These are phyloP conservation scores for Pleomassaria siparia DNA, from an alignment of 2,329 filamentous ascomycete genomes.

Conservation along the genomic window DNA sequence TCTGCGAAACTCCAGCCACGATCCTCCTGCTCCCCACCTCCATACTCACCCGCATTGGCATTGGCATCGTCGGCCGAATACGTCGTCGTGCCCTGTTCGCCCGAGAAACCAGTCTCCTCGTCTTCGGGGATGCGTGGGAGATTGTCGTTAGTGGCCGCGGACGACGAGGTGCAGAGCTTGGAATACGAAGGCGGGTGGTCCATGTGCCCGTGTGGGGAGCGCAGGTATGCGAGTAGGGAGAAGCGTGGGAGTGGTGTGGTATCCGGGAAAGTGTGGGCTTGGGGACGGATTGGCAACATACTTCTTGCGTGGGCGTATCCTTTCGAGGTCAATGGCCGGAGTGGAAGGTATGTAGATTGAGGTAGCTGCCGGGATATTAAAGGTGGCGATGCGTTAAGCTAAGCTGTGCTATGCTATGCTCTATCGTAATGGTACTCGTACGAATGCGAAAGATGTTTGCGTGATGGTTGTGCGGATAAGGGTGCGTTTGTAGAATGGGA, in stretches of 20 bases:
- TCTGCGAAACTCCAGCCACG: background rate
- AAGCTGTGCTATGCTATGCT: no score
- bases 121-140: slow-evolving; percentile 7
- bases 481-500: no score
- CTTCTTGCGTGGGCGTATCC: no score
- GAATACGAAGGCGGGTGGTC: background rate
- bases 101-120: slow-evolving; percentile 11
- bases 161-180: background rate
- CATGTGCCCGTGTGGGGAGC: background rate
- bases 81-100: slow-evolving; percentile 7
- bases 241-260: slow-evolving; percentile 14
- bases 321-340: no score
- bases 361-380: no score
- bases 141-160: background rate
- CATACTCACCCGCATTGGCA: background rate
- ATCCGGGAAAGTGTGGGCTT: no score
- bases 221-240: slow-evolving; percentile 18
- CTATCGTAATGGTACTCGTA: background rate
- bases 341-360: no score
- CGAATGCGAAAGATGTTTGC: background rate
- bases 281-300: no score
- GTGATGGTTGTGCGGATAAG: background rate
- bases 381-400: background rate
- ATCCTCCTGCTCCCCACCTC: background rate
- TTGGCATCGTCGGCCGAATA: background rate